Evolutionary conservation across 768 basidiomycete genomes (phyloP), one percentile per base, ranked within the genome.

Genomic region (Psilocybe sp.): DNA sequence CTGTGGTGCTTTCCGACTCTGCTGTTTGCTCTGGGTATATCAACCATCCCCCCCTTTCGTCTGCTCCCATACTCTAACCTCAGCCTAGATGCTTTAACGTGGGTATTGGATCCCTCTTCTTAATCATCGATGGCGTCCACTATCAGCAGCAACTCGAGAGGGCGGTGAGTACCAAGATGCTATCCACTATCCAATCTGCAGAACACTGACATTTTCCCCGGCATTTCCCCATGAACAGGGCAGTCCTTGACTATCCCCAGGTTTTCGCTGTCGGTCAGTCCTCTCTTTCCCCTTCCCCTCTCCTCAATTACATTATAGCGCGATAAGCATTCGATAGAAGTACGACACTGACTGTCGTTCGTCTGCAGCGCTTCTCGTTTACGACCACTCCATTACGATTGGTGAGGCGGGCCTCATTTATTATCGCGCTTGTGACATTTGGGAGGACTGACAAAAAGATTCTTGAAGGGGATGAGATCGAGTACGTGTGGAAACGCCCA

Each of bases 401-500:
- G 62, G 73, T 73, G 54, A 52, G 62, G 37, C 43, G 34, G 18
- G 40, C 8, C 15, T 39, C 23, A 11, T n/a, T 5, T 13, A 16
- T 23, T n/a, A n/a, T n/a, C n/a, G n/a, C n/a, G n/a, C n/a, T 44
- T 52, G 47, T 47, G 5, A 13, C n/a, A 36, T 4, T 36, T 14
- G 18, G 37, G n/a, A 28, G 3, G 7, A 28, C 7, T 28, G 3
- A 28, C n/a, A 3, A 7, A 28, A 4, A 28, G 5, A 33, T 43
- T 23, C 13, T 23, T 33, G 10, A 40, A 74, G 73, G 62, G 3
- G 54, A 61, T 45, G 79, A 81, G 55, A 58, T 77, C 34, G 56
- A 64, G 14, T 68, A 69, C 44, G 56, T 82, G 5, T 82, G 80
- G 80, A 61, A 62, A 46, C 64, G 68, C 40, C 70, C 69, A 1